Evolutionary conservation across 2,329 filamentous ascomycete genomes (phyloP), one percentile per base, ranked within the genome.

Genomic region (Hypoxylon sp.): DNA sequence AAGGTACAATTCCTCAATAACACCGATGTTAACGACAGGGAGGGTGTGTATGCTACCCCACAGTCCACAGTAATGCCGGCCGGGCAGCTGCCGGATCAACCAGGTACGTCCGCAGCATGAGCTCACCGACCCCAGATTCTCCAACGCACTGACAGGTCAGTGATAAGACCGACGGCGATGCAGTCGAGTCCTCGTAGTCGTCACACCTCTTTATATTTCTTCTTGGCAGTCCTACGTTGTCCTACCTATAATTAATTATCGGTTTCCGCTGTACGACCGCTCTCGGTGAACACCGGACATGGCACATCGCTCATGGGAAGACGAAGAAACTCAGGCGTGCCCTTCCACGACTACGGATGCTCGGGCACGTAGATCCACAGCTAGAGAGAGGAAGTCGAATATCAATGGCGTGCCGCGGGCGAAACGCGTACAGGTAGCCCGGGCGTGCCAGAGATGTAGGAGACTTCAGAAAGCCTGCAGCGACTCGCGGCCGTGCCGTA

Each of bases 391-490:
- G 29, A 43, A 52, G 17, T 46, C 21, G 11, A 42, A 10, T 17
- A 23, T 29, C 6, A 20, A 31, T 23, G 33, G 55, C 15, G 57
- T 50, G 24, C 55, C 58, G 11, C 60, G 57, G 43, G 60, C 56
- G 21, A 79, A 78, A 63, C 70, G 77, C 18, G 67, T 70, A 17
- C 77, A 79, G 56, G 78, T 80, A 6, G 75, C 78, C 7, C 69
- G 75, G 23, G 78, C 78, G 6, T 80, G 78, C 51, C 71, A 73
- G 24, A 70, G 78, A 18, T 80, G 78, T 68, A 77, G 77, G 59
- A 70, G 68, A 15, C 69, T 79, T 10, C 75, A 78, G 24, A 72
- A 78, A 26, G 77, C 77, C 0, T 80, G 78, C 63, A 79, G 74
- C 66, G 77, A 80, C 63, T 74, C 71, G 45, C 69, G 78, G 38